phyloP scores from a whole-genome alignment of 352 stramenopile species.

The Globisporangium uncinulatum region DNA sequence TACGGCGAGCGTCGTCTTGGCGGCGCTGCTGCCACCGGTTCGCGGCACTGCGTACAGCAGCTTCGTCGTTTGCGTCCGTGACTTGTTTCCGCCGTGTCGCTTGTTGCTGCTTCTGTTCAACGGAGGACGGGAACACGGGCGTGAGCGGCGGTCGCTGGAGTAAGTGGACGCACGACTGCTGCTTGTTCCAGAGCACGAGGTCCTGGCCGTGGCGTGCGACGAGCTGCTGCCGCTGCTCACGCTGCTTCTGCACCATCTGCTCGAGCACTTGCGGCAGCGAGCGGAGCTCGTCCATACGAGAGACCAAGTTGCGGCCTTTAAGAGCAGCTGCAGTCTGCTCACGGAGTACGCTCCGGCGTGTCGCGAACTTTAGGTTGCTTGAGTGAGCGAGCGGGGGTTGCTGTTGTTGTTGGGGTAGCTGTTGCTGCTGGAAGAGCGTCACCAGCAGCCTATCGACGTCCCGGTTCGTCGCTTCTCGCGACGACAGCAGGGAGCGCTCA shows the following conservation, averaged over 20 bases:
- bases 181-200: slow-evolving; percentile 46
- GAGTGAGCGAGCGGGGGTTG: slow-evolving; percentile 5
- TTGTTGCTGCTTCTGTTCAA: slow-evolving; percentile 44
- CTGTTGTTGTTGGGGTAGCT: slow-evolving; percentile 4
- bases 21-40: slow-evolving; percentile 51
- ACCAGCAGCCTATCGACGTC: slow-evolving; percentile 37
- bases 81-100: slow-evolving; percentile 47
- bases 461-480: slow-evolving; percentile 33
- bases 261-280: slow-evolving; percentile 45
- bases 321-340: slow-evolving; percentile 47
- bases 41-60: slow-evolving; percentile 25
- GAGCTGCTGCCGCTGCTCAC: slow-evolving; percentile 31
- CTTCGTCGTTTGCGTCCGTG: slow-evolving; percentile 36
- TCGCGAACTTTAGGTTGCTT: slow-evolving; percentile 22
- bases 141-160: slow-evolving; percentile 46
- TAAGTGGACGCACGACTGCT: slow-evolving; percentile 22
- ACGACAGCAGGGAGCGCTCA: slow-evolving; percentile 22
- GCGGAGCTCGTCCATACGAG: slow-evolving; percentile 49
- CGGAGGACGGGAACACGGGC: slow-evolving; percentile 45
- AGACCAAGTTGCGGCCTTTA: slow-evolving; percentile 43
- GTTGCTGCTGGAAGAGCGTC: slow-evolving; percentile 28
- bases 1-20: slow-evolving; percentile 22
- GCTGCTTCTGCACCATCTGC: slow-evolving; percentile 30
- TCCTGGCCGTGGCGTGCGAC: slow-evolving; percentile 40
- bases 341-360: slow-evolving; percentile 36